These are phyloP conservation scores for Diplocarpon mali DNA, from an alignment of 2,329 filamentous ascomycete species.

Conservation along the genomic window DNA sequence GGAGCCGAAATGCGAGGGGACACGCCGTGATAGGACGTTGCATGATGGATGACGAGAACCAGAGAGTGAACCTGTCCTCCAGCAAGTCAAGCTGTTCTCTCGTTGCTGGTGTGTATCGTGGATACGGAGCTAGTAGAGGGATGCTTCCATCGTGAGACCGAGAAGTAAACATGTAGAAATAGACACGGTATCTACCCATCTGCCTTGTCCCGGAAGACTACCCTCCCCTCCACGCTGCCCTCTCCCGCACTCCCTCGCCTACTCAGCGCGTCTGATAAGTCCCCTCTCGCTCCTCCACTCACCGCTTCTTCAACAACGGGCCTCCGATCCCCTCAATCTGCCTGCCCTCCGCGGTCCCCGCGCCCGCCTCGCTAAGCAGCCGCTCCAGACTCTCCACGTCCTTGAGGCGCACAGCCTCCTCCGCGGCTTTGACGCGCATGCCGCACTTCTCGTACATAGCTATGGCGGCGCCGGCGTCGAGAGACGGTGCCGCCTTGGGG, in stretches of 20 bases:
- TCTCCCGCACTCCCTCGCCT: background rate
- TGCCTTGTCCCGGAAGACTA: background rate
- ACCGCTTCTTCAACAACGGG: constrained; percentile 38
- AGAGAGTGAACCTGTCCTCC: too few relatives aligned
- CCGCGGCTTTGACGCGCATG: constrained; percentile 75
- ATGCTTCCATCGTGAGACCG: background rate
- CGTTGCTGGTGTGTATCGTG: too few relatives aligned
- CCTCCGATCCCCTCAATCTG: constrained; percentile 76
- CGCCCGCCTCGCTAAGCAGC: constrained; percentile 62
- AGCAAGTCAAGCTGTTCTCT: too few relatives aligned
- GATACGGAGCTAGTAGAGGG: too few relatives aligned
- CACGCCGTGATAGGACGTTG: too few relatives aligned
- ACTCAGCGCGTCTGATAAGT: too few relatives aligned
- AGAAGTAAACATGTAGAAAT: background rate
- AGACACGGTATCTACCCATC: background rate
- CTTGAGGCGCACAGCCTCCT: constrained; percentile 77
- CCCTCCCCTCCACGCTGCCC: background rate
- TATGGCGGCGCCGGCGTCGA: constrained; percentile 59
- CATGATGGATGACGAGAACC: too few relatives aligned
- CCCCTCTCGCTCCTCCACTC: background rate
- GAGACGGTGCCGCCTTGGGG: constrained; percentile 57
- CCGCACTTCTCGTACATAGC: constrained; percentile 97
- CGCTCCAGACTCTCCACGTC: constrained; percentile 66
- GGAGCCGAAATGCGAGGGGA: too few relatives aligned
- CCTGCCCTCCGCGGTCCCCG: constrained; percentile 50